These are phyloP conservation scores for Yarrowia yakushimensis DNA, from an alignment of 805 yeast genomes.

Conservation along the genomic window DNA sequence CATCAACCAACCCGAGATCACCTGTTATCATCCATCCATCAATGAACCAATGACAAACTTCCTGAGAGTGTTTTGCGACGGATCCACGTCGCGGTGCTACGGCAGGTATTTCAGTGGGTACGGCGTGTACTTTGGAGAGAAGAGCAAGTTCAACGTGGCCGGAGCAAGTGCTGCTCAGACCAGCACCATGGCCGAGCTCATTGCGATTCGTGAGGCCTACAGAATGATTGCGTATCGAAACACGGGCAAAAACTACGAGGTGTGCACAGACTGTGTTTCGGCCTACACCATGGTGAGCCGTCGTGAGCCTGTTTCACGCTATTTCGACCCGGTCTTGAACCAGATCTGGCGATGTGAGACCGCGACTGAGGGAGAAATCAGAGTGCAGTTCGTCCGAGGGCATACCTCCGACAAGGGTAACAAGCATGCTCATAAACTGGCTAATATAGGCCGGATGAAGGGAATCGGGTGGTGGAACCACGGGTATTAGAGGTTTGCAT, in stretches of 20 bases:
- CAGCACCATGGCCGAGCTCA: background rate
- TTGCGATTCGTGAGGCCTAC: background rate
- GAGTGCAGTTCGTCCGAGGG: background rate
- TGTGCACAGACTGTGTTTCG: background rate
- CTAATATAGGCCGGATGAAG: background rate
- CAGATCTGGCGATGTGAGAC: background rate
- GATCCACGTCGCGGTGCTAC: background rate
- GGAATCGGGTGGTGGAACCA: background rate
- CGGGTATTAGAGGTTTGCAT: too few species aligned
- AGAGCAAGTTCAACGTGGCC: background rate
- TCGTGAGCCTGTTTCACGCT: background rate
- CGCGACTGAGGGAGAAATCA: background rate
- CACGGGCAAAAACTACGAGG: background rate
- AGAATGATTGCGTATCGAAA: background rate
- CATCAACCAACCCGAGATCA: too few species aligned
- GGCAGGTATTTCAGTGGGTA: background rate
- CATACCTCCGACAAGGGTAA: background rate
- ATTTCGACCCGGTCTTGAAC: background rate
- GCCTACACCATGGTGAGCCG: background rate
- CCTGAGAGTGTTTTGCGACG: background rate
- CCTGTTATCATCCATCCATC: too few species aligned
- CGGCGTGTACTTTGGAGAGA: background rate
- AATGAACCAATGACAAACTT: background rate
- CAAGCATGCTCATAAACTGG: background rate
- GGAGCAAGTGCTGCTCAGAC: background rate